Evolutionary conservation across 2,329 filamentous ascomycete genomes (phyloP).

Genomic region (Biscogniauxia marginata): DNA sequence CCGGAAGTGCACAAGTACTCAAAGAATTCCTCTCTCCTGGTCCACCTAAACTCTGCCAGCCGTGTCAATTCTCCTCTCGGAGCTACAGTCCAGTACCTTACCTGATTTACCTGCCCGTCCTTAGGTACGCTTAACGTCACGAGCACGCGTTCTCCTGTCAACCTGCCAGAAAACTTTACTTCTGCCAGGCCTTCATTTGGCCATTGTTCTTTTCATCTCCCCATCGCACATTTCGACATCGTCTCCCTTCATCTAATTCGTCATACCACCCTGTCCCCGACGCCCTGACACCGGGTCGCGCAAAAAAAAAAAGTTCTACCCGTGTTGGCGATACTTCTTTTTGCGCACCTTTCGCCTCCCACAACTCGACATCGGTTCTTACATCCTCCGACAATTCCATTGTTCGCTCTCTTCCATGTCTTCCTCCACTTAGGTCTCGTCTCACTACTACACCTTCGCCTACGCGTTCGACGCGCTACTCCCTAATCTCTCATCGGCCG

Average conservation of each 20-base stretch:
- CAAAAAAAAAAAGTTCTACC: constrained; percentile 15
- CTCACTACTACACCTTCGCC: constrained; percentile 12
- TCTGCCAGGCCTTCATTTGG: background rate
- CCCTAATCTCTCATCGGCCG: constrained; percentile 16
- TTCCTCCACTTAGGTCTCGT: constrained; percentile 20
- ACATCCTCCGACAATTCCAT: constrained; percentile 11
- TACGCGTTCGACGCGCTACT: constrained; percentile 34
- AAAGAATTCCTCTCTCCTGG: background rate
- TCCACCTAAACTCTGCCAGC: constrained; percentile 12
- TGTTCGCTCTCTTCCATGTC: constrained; percentile 26
- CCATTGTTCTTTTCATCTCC: background rate
- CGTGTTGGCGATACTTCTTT: background rate
- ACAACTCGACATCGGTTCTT: background rate
- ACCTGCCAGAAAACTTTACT: background rate
- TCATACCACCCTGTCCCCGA: constrained; percentile 1
- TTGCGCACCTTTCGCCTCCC: constrained; percentile 2
- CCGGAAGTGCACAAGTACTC: background rate
- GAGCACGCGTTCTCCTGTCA: background rate
- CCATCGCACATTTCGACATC: background rate
- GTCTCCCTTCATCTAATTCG: background rate
- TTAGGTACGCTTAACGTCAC: constrained; percentile 1
- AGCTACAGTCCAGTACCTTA: constrained; percentile 1
- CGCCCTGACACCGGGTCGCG: constrained; percentile 14
- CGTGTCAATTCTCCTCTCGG: constrained; percentile 19
- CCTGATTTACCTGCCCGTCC: constrained; percentile 9